Base-by-base conservation (phyloP, 306 rosid genomes). In the Rosa chinensis region DNA sequence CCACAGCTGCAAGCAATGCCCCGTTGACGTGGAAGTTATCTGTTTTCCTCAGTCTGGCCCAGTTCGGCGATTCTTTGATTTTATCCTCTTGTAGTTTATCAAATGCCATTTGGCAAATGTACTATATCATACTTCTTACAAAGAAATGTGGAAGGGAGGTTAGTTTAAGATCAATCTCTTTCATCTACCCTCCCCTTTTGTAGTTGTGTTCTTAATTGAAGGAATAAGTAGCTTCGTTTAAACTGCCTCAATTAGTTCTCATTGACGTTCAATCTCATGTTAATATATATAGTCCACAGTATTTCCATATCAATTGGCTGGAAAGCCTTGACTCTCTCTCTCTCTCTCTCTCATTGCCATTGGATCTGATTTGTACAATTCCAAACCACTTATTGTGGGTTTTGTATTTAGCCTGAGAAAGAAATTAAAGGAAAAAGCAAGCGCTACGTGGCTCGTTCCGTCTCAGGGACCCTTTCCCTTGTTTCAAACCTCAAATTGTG, bases 61-160 rank as follows among this genome's bases (percentile, higher is more conserved):
- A 40, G 80, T 87, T 79, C 80, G 63, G 89, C 79, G 85, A 90
- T 90, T 93, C 94, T 88, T 91, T 89, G 77, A 85, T 89, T 89
- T 81, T 75, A 80, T 76, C 72, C 82, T 74, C 77, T 70, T 80
- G 89, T 87, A 79, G 79, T 80, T 79, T 64, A 56, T 86, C 75
- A 39, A 73, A 76, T 80, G 86, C 84, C 91, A 77, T 82, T 77
- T 75, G 91, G 89, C 89, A 18, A 75, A 32, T 89, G 97, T 90
- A 83, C 86, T 76, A 87, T 85, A 89, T 73, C 61, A 81, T 83
- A 59, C 68, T 82, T 85, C 75, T 82, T 85, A 49, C 87, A 71
- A 81, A 87, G 80, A 50, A 83, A 79, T 82, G 81, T 53, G 83
- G 85, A 84, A 44, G 83, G 88, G 82, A 71, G 76, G 82, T 64